Percentiles rank a stretch among this genome's conserved stretches.
phyloP scores from a whole-genome alignment of 495 filamentous ascomycete species.

The Geoglossum glabrum region DNA sequence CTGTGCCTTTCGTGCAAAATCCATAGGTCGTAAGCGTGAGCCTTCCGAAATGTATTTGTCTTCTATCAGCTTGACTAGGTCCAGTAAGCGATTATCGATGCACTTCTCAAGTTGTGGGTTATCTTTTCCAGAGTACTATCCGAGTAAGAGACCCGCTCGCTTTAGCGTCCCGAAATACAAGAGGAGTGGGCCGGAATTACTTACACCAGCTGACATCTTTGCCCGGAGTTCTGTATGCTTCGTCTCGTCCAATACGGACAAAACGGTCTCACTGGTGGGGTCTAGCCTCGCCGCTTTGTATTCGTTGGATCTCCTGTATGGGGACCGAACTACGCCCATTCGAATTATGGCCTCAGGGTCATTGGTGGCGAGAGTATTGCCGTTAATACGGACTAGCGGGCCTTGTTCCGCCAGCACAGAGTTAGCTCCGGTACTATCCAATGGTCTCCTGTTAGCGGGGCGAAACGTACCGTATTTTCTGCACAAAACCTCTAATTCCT shows the following conservation, averaged over 20 bases:
- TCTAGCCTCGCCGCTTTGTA: conserved; percentile 1
- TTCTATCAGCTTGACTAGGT: conserved; percentile 21
- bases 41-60: conserved; percentile 15
- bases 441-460: not conserved
- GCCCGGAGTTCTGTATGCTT: conserved; percentile 17
- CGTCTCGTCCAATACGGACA: conserved; percentile 16
- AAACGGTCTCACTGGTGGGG: not conserved
- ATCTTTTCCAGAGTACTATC: conserved; percentile 29
- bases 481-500: not conserved
- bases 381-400: not conserved
- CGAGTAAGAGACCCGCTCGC: not conserved
- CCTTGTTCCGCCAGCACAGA: not conserved
- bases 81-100: conserved; percentile 23
- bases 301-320: not conserved
- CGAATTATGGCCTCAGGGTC: not conserved
- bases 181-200: not conserved
- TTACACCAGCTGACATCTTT: conserved; percentile 21
- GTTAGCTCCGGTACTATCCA: not conserved
- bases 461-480: not conserved
- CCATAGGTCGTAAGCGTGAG: conserved; percentile 18
- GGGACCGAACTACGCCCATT: not conserved
- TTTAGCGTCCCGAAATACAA: not conserved
- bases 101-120: conserved; percentile 22
- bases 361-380: not conserved
- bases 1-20: conserved; percentile 23